Evolutionary conservation across 2,329 filamentous ascomycete genomes (phyloP), one percentile per base, ranked within the genome.

Genomic region (Dryadomyces quercivorus): DNA sequence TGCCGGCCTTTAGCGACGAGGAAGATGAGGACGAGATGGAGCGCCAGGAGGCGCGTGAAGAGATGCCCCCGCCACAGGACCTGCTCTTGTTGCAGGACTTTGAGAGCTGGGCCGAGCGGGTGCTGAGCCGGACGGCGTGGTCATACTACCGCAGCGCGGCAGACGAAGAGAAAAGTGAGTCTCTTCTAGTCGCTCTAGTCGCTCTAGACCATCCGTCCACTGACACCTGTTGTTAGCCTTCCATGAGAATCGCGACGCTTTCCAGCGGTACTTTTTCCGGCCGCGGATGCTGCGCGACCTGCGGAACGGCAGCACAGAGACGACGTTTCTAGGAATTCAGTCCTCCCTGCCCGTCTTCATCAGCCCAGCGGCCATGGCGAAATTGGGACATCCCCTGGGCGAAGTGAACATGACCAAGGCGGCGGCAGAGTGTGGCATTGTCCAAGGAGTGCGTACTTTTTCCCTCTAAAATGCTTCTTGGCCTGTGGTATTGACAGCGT

Each of bases 351-450:
- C 58, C 8, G 5, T 60, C 38, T 59, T 60, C 40, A 57, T 60
- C 54, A 20, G 54, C 9, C 59, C 59, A 1, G 56, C 59, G 1
- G 59, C 59, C 21, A 55, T 60, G 55, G 59, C 58, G 38, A 58
- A 57, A 40, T 54, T 59, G 16, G 59, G 56, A n/a, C 59, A 60
- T 26, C 57, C 56, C 9, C 47, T 53, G 20, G 59, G 59, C 18
- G 59, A 60, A 43, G 49, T 56, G 20, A 57, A 55, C 43, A 48
- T 60, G 16, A 54, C 56, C 2, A 38, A 45, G 2, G 59, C 59
- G 1, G 51, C 56, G 15, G 55, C 43, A 12, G 36, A 47, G 5
- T 26, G 45, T 20, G 54, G 54, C 36, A 52, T 56, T 15, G 44
- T 53, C 13, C 54, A 56, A 38, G 51, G 50, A 2, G 53, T 55